Evolutionary conservation across 2,329 filamentous ascomycete genomes (phyloP).

Genomic region (Sporothrix schenckii): DNA sequence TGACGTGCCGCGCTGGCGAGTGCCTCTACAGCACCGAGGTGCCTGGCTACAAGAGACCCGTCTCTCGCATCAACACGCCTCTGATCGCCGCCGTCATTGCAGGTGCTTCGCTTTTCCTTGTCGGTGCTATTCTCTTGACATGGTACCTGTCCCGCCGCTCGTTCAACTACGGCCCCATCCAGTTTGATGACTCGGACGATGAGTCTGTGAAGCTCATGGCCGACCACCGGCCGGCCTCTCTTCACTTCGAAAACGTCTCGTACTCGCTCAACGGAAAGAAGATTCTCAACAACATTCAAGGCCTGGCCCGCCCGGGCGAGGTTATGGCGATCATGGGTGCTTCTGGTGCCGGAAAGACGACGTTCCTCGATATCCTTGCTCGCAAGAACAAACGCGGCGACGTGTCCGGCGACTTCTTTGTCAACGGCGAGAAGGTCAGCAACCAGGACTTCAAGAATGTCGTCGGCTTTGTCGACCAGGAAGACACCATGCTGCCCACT

Average conservation of each 20-base stretch:
- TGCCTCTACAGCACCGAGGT: conserved; percentile 92
- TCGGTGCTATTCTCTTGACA: conserved; percentile 77
- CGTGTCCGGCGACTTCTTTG: conserved; percentile 78
- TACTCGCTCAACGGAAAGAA: conserved; percentile 87
- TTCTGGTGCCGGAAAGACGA: conserved; percentile 95
- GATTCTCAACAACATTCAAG: conserved; percentile 78
- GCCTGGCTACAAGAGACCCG: conserved; percentile 82
- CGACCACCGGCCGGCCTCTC: conserved; percentile 85
- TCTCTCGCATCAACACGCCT: conserved; percentile 96
- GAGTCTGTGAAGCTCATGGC: conserved; percentile 83
- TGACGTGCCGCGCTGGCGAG: conserved; percentile 83
- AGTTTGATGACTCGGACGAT: conserved; percentile 86
- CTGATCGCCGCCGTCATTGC: conserved; percentile 94
- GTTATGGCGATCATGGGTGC: conserved; percentile 97
- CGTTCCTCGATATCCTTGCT: conserved; percentile 92
- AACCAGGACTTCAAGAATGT: conserved; percentile 88
- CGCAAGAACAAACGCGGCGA: conserved; percentile 93
- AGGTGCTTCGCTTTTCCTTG: conserved; percentile 75
- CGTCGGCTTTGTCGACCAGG: conserved; percentile 96
- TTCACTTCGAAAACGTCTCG: conserved; percentile 85
- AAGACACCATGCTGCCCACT: conserved; percentile 94
- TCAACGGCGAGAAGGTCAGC: conserved; percentile 88
- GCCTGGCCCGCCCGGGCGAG: conserved; percentile 91
- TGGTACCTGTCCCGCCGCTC: conserved; percentile 87
- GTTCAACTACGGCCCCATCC: conserved; percentile 70